phyloP scores from a whole-genome alignment of 768 basidiomycete genomes.

The Strobilomyces echinocephalus region DNA sequence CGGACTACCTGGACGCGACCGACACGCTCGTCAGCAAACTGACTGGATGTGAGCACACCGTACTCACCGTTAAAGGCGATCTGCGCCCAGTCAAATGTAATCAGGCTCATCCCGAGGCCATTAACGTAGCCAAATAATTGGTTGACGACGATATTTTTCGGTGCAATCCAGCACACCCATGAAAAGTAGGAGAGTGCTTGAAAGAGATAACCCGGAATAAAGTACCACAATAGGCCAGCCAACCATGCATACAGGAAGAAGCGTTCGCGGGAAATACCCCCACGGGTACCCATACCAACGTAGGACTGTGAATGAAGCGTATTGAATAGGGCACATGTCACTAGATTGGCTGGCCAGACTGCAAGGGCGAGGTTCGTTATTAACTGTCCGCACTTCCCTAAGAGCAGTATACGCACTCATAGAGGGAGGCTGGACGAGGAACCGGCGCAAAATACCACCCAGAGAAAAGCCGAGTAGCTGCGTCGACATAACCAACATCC shows the following conservation, averaged over 20 bases:
- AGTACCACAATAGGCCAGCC: constrained; percentile 40
- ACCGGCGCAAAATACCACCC: constrained; percentile 55
- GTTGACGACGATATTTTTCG: constrained; percentile 64
- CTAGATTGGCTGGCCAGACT: constrained; percentile 74
- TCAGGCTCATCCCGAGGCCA: constrained; percentile 62
- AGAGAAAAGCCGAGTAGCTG: constrained; percentile 64
- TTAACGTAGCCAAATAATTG: constrained; percentile 63
- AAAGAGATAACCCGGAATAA: constrained; percentile 74
- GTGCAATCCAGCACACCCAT: constrained; percentile 65
- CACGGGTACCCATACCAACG: constrained; percentile 38
- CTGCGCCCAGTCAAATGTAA: constrained; percentile 82
- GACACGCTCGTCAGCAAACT: neutral
- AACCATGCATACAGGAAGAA: constrained; percentile 46
- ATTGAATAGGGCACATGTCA: constrained; percentile 67
- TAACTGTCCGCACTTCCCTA: neutral
- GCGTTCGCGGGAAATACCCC: constrained; percentile 47
- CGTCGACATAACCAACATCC: constrained; percentile 66
- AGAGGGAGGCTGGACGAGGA: constrained; percentile 60
- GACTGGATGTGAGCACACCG: neutral
- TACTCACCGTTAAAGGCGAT: constrained; percentile 35
- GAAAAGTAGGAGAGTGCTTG: constrained; percentile 57
- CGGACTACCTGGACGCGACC: constrained; percentile 34
- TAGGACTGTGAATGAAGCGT: constrained; percentile 60
- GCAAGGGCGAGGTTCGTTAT: constrained; percentile 31
- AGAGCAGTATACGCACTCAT: constrained; percentile 43